Conservation (phyloP, 495 filamentous ascomycete species). For the Pseudoneurospora amorphoporcata region DNA sequence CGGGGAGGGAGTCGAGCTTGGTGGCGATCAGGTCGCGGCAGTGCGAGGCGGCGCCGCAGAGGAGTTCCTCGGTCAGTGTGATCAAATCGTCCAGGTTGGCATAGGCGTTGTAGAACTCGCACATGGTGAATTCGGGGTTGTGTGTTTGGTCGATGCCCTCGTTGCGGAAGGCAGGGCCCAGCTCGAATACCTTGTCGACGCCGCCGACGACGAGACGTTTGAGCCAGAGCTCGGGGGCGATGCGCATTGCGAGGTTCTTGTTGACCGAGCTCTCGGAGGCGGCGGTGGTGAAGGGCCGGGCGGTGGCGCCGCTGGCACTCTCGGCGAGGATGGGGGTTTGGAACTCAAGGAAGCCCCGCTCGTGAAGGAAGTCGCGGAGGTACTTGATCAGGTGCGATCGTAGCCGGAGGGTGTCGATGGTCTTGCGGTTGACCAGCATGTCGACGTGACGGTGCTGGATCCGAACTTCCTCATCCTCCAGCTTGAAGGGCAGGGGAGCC, state of each 20-base stretch:
- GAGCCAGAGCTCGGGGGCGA: slow-evolving; percentile 91
- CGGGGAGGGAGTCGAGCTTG: slow-evolving; percentile 37
- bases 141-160: slow-evolving; percentile 95
- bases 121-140: slow-evolving; percentile 96
- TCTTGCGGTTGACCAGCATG: slow-evolving; percentile 57
- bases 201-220: slow-evolving; percentile 95
- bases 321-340: slow-evolving; percentile 78
- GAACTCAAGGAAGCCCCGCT: slow-evolving; percentile 69
- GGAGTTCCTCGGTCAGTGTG: slow-evolving; percentile 55
- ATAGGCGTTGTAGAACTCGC: slow-evolving; percentile 91
- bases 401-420: slow-evolving; percentile 58
- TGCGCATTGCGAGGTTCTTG: slow-evolving; percentile 58
- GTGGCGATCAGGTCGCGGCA: slow-evolving; percentile 39
- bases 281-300: slow-evolving; percentile 71
- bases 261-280: slow-evolving; percentile 57
- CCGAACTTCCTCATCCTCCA: slow-evolving; percentile 54
- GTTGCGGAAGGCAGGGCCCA: slow-evolving; percentile 87
- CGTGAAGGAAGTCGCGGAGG: slow-evolving; percentile 62
- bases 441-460: slow-evolving; percentile 68
- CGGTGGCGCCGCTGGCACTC: slow-evolving; percentile 69
- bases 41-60: slow-evolving; percentile 46
- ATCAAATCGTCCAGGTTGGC: slow-evolving; percentile 71
- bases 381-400: slow-evolving; percentile 65
- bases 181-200: slow-evolving; percentile 83
- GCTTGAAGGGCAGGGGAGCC: slow-evolving; percentile 57